A percentile compares a stretch with the other conserved stretches of the same genome.
Conservation (phyloP, 176 grass and related monocot species). For the Aegilops tauschii region DNA sequence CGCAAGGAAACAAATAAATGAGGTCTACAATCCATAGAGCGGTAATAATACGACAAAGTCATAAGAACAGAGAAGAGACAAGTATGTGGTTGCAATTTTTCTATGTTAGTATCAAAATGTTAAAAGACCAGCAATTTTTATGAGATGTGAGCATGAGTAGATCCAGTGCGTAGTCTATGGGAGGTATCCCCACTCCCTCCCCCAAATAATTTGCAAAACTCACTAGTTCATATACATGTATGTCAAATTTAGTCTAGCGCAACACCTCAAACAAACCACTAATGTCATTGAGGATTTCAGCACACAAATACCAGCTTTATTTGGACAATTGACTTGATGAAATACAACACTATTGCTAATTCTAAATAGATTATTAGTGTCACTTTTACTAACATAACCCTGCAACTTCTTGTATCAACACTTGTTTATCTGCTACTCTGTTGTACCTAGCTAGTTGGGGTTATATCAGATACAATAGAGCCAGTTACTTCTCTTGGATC, state of each 20-base stretch:
- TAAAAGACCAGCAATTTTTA: neutral
- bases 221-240: too few species aligned
- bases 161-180: too few species aligned
- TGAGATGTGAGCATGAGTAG: neutral
- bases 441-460: too few species aligned
- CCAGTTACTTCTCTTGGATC: too few species aligned
- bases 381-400: neutral
- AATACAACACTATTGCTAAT: neutral
- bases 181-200: too few species aligned
- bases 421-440: neutral
- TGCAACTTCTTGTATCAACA: neutral
- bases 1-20: neutral
- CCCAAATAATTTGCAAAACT: too few species aligned
- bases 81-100: neutral
- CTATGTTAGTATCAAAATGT: neutral
- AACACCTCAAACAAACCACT: too few species aligned
- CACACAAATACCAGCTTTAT: neutral
- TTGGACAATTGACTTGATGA: neutral
- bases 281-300: neutral
- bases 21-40: neutral
- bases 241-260: too few species aligned
- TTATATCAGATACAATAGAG: too few species aligned
- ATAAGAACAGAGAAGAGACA: neutral
- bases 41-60: neutral
- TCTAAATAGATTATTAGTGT: neutral